Evolutionary conservation across 805 yeast species (phyloP).

Genomic region (Lipomyces oligophaga): DNA sequence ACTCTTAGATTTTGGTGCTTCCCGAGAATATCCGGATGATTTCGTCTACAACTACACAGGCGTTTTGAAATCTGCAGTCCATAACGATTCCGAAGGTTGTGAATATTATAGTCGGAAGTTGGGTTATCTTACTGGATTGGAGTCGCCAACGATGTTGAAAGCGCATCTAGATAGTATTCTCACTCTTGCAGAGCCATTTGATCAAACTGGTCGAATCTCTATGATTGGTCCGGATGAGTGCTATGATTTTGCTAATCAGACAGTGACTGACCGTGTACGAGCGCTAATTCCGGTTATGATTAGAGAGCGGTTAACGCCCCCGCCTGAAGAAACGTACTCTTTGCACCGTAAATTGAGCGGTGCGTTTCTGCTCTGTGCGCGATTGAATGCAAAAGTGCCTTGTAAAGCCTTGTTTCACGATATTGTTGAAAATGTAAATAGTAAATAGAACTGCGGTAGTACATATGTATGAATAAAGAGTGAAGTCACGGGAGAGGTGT

Average conservation of each 20-base stretch:
- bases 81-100: conserved; percentile 60
- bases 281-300: conserved; percentile 86
- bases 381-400: conserved; percentile 76
- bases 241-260: conserved; percentile 77
- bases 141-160: conserved; percentile 72
- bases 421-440: conserved; percentile 50
- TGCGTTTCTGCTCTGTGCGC: conserved; percentile 83
- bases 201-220: conserved; percentile 39
- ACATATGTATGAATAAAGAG: background rate
- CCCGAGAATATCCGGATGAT: conserved; percentile 66
- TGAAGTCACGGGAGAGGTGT: background rate
- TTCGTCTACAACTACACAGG: conserved; percentile 68
- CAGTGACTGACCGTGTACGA: conserved; percentile 90
- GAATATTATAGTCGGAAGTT: conserved; percentile 62
- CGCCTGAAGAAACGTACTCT: conserved; percentile 98
- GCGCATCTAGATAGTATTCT: conserved; percentile 91
- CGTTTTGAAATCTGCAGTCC: conserved; percentile 70
- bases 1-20: conserved; percentile 91
- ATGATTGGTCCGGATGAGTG: conserved; percentile 45
- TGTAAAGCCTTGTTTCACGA: conserved; percentile 73
- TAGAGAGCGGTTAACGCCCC: conserved; percentile 87
- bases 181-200: conserved; percentile 88
- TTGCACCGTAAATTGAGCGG: conserved; percentile 94
- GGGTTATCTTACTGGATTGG: conserved; percentile 90
- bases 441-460: background rate